These are phyloP conservation scores for Apiospora aurea DNA, from an alignment of 2,329 filamentous ascomycete genomes.

Conservation along the genomic window DNA sequence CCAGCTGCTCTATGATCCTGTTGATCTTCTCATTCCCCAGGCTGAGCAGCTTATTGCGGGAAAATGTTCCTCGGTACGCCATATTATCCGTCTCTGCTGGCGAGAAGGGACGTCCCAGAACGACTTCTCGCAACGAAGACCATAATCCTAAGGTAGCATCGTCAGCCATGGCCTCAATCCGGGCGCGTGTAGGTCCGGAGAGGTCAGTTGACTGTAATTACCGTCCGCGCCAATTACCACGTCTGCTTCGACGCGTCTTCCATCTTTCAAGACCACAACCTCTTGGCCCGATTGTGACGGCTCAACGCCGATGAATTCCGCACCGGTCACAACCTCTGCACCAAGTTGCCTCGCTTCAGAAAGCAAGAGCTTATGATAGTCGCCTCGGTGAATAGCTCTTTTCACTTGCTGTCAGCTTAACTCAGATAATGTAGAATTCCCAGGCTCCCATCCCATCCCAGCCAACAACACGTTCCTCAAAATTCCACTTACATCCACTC, in stretches of 20 bases:
- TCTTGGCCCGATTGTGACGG: neutral
- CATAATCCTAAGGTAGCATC: neutral
- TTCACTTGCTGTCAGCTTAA: neutral
- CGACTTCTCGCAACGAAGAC: neutral
- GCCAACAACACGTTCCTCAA: too few species aligned
- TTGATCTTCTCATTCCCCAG: neutral
- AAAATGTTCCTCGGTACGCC: slow-evolving; percentile 23
- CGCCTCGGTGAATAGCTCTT: neutral
- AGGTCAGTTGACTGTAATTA: neutral
- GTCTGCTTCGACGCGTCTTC: neutral
- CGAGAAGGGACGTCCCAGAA: neutral
- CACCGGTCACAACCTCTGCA: neutral
- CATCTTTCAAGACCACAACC: neutral
- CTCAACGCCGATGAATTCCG: neutral
- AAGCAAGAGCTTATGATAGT: slow-evolving; percentile 5
- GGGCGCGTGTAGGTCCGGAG: neutral
- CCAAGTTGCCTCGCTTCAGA: neutral
- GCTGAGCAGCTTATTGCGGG: neutral
- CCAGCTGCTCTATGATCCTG: neutral
- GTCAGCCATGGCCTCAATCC: neutral
- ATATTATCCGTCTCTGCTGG: slow-evolving; percentile 22
- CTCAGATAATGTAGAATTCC: too few species aligned
- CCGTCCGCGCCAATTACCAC: slow-evolving; percentile 18
- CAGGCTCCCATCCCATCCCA: too few species aligned
- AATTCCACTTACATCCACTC: slow-evolving; percentile 3